Percentiles rank a stretch among this genome's conserved stretches.
These are phyloP conservation scores for Chrysanthemum seticuspe DNA, from an alignment of 129 eudicot genomes.

Conservation along the genomic window DNA sequence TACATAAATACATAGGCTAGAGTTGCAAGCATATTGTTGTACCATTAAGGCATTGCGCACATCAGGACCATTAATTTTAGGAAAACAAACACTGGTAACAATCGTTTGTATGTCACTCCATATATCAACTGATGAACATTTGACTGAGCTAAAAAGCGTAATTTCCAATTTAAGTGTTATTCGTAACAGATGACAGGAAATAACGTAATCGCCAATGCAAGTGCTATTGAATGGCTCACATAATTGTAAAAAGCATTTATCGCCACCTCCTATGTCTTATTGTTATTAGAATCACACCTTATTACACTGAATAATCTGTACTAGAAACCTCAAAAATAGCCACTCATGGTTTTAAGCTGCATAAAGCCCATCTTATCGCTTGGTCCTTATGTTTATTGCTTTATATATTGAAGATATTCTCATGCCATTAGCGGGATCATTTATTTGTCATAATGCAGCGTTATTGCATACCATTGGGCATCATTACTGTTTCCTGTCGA, in stretches of 20 bases:
- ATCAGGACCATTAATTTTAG: no score
- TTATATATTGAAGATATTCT: no score
- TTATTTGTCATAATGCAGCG: no score
- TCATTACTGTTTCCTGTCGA: conserved; percentile 25
- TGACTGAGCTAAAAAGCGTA: conserved; percentile 60
- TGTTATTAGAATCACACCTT: conserved; percentile 4
- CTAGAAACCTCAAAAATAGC: conserved; percentile 3
- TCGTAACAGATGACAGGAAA: conserved; percentile 42
- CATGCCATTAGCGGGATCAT: no score
- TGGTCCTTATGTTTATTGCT: no score
- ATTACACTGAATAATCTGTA: conserved; percentile 22
- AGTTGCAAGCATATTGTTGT: no score
- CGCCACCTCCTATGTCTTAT: conserved; percentile 18
- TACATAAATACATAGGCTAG: no score
- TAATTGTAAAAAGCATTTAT: conserved; percentile 40
- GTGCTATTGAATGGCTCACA: conserved; percentile 28
- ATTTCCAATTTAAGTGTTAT: conserved; percentile 45
- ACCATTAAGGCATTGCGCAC: no score
- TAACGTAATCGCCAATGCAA: not conserved
- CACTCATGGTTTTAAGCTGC: not conserved
- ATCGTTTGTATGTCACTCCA: conserved; percentile 72
- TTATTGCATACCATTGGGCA: conserved; percentile 17
- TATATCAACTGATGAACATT: conserved; percentile 86
- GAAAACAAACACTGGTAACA: conserved; percentile 58
- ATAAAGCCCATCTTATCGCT: no score